Evolutionary conservation across 345 rosid species (phyloP).

Genomic region (Brassica juncea): DNA sequence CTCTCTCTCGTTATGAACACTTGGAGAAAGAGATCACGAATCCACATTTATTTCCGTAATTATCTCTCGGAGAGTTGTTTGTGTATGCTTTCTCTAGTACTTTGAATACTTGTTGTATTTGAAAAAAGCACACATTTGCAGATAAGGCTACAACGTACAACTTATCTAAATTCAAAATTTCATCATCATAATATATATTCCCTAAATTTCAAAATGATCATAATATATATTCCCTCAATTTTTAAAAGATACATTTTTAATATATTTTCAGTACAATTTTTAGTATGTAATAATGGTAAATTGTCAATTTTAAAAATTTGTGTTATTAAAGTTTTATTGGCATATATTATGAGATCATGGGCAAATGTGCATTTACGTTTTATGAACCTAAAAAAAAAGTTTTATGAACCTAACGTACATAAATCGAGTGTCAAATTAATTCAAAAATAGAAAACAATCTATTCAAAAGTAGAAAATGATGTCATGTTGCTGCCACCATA

Average conservation of each 20-base stretch:
- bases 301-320: no score
- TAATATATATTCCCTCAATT: no score
- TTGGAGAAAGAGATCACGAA: conserved; percentile 17
- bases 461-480: background rate
- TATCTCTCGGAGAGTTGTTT: conserved; percentile 30
- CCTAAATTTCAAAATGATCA: no score
- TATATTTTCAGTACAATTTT: no score
- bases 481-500: no score
- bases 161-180: background rate
- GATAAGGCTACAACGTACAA: background rate
- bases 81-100: conserved; percentile 5
- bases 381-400: no score
- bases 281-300: no score
- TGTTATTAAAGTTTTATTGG: no score
- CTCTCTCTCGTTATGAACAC: conserved; percentile 19
- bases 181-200: background rate
- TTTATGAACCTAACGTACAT: background rate
- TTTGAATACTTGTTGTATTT: background rate
- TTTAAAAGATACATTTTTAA: no score
- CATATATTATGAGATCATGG: background rate
- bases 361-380: background rate
- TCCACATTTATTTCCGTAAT: conserved; percentile 40
- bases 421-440: background rate
- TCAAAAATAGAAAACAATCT: no score
- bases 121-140: background rate